Evolutionary conservation across 305 asterid species (phyloP).

Genomic region (Stenogyne calaminthoides): DNA sequence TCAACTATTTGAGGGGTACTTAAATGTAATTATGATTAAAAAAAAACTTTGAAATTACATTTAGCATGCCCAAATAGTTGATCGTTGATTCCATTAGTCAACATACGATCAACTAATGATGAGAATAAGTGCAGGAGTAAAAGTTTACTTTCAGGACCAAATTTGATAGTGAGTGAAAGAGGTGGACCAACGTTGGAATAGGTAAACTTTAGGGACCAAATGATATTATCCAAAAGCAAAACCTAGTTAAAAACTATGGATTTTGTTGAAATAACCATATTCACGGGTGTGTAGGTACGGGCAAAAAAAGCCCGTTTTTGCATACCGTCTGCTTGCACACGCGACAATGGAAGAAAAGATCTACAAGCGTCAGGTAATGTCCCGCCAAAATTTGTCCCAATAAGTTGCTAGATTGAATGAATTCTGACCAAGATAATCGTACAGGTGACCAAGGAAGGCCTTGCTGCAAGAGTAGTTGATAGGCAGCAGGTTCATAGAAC

Average conservation of each 20-base stretch:
- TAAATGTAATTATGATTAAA: no score
- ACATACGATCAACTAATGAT: no score
- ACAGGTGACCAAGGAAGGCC: conserved; percentile 99
- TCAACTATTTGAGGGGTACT: no score
- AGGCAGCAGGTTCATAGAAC: conserved; percentile 97
- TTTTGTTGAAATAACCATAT: conserved; percentile 17
- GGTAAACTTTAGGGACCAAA: no score
- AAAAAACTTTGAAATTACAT: no score
- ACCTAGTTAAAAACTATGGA: not conserved
- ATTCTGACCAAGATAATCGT: conserved; percentile 20
- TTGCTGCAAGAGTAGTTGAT: conserved; percentile 99
- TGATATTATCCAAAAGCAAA: no score
- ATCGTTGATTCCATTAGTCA: no score
- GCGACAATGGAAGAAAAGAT: conserved; percentile 99
- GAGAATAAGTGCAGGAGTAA: no score
- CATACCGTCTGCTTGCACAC: conserved; percentile 94
- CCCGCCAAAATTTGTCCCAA: conserved; percentile 2
- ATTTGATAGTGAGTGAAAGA: no score
- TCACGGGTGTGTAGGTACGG: conserved; percentile 68
- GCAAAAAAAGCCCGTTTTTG: conserved; percentile 94
- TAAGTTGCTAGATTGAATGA: conserved; percentile 14
- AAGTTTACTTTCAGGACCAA: no score
- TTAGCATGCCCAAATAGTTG: no score
- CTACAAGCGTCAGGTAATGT: conserved; percentile 93
- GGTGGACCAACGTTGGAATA: no score